A percentile compares a stretch with the other conserved stretches of the same genome.
Conservation (phyloP, 371 early-diverging fungal species). For the Zychaea mexicana region DNA sequence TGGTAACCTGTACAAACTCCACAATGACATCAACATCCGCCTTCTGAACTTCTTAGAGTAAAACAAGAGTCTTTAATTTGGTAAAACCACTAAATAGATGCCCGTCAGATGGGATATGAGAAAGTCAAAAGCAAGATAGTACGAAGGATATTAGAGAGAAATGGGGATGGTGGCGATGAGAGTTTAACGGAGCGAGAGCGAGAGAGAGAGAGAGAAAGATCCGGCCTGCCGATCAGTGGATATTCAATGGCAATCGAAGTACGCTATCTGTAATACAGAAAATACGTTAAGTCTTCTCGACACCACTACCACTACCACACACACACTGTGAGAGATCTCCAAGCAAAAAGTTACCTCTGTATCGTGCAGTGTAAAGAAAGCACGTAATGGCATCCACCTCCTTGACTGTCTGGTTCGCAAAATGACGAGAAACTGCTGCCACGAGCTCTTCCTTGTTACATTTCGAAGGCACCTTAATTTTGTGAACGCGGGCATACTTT, state of each 20-base stretch:
- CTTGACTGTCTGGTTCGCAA: constrained; percentile 50
- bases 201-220: not conserved
- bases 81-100: too few relatives aligned
- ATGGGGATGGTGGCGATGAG: too few relatives aligned
- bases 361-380: constrained; percentile 50
- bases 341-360: constrained; percentile 32
- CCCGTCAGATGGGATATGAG: too few relatives aligned
- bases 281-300: not conserved
- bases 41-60: too few relatives aligned
- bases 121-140: too few relatives aligned
- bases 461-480: constrained; percentile 32
- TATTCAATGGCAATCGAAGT: constrained; percentile 13
- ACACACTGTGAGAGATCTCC: too few relatives aligned
- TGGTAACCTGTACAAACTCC: too few relatives aligned
- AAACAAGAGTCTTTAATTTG: too few relatives aligned
- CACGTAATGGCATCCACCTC: constrained; percentile 53
- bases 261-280: constrained; percentile 14
- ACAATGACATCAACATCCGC: too few relatives aligned
- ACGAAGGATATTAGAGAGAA: too few relatives aligned
- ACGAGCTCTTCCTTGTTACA: constrained; percentile 48
- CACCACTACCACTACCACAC: too few relatives aligned
- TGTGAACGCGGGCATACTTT: constrained; percentile 50
- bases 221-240: not conserved
- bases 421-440: constrained; percentile 50
- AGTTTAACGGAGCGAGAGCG: too few relatives aligned